Evolutionary conservation across 2,329 filamentous ascomycete genomes (phyloP).

Genomic region (Calonectria leucothoes): DNA sequence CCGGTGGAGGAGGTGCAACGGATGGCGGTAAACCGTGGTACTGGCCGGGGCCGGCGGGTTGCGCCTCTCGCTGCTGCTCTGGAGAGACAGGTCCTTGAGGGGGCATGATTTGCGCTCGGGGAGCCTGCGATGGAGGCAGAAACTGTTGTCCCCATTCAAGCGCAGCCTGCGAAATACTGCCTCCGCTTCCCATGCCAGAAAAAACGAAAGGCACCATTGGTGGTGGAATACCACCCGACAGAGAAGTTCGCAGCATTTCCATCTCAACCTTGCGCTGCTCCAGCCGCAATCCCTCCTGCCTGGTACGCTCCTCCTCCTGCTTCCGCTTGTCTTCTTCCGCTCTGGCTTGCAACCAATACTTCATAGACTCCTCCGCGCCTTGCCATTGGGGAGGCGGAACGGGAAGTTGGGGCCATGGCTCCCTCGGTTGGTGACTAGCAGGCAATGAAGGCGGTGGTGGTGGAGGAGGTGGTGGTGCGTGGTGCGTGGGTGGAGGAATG

Average conservation of each 20-base stretch:
- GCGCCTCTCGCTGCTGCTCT: conserved; percentile 66
- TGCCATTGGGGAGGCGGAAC: conserved; percentile 74
- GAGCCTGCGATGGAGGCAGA: conserved; percentile 62
- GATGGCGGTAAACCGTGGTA: conserved; percentile 52
- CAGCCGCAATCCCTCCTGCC: conserved; percentile 72
- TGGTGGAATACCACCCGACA: conserved; percentile 78
- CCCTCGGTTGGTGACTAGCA: conserved; percentile 48
- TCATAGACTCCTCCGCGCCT: conserved; percentile 77
- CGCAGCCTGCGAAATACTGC: conserved; percentile 68
- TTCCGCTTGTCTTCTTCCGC: conserved; percentile 78
- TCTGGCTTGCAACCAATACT: conserved; percentile 76
- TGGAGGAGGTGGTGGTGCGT: conserved; percentile 45
- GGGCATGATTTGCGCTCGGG: conserved; percentile 63
- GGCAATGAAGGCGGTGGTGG: conserved; percentile 41
- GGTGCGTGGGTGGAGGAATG: conserved; percentile 41
- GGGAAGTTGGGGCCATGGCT: conserved; percentile 67
- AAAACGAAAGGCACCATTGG: conserved; percentile 82
- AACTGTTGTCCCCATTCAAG: conserved; percentile 78
- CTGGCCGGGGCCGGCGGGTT: conserved; percentile 54
- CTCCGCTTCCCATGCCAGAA: conserved; percentile 73
- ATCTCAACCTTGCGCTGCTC: conserved; percentile 81
- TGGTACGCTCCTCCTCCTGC: conserved; percentile 79
- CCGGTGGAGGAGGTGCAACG: conserved; percentile 51
- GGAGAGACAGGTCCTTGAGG: conserved; percentile 63
- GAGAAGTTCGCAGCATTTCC: conserved; percentile 76